Evolutionary conservation across 768 basidiomycete genomes (phyloP), one percentile per base, ranked within the genome.

Genomic region (Boletus tomentosulus): DNA sequence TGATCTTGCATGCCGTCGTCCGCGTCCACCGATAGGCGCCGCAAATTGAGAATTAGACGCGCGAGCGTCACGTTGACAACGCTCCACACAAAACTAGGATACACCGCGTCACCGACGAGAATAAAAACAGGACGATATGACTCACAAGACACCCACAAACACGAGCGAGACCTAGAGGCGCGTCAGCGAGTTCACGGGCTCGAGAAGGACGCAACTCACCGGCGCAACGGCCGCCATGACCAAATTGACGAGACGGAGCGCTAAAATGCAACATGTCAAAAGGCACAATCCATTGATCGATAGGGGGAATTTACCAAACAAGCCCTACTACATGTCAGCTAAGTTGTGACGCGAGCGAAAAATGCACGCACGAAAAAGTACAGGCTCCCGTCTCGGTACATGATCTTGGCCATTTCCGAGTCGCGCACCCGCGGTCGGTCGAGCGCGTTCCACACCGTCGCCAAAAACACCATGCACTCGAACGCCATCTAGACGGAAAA

Each of bases 31-130:
- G 60, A 50, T 7, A 63, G 11, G 1, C 66, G 59, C 35, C 74
- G 66, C 19, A 73, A 48, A 37, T 73, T 66, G 30, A 75, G 39
- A 37, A 74, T 66, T 25, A 75, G 66, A 30, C 62, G 63, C 1
- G 74, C 57, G 1, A 72, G 61, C 15, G 67, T 67, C 5, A 71
- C 56, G 28, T 71, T 73, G 37, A 63, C 61, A 22, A 66, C 43
- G 33, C 72, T 67, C 74, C 74, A 75, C 10, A 71, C 48, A 55
- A 73, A 66, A 53, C 74, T 75, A 13, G 62, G 47, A 59, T 3
- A 39, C 30, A 27, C 28, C 28, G 5, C 13, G 6, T n/a, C 34
- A 39, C 22, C 27, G 34, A 33, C 11, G 13, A n/a, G 7, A 48
- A 15, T 6, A n/a, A 45, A 43, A 16, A 6, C 7, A 3, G 38